Conservation (phyloP, 306 rosid genomes). For the Dryas alaskensis region DNA sequence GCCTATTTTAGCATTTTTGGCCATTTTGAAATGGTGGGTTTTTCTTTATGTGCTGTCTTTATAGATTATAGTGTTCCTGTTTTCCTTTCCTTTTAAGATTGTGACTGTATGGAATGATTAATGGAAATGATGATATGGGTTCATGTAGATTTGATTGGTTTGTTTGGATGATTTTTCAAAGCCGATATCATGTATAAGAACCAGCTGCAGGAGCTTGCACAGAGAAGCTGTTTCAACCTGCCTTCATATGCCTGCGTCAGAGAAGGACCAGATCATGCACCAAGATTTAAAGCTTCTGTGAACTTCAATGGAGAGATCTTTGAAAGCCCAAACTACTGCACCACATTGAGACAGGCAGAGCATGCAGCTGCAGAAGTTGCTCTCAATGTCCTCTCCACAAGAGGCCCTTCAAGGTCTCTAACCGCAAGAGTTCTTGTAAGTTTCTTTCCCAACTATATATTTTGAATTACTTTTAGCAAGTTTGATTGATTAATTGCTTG, state of each 20-base stretch:
- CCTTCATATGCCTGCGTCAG: slow-evolving; percentile 34
- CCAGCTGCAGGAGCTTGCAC: slow-evolving; percentile 37
- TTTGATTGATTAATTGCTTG: not conserved
- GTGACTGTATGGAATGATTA: not conserved
- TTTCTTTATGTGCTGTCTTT: not conserved
- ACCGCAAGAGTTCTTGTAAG: slow-evolving; percentile 38
- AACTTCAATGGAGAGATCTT: slow-evolving; percentile 38
- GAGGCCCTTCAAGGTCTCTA: slow-evolving; percentile 35
- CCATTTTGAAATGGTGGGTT: not conserved
- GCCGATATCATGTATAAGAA: slow-evolving; percentile 26
- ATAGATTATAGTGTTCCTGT: too few species aligned
- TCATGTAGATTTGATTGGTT: not conserved
- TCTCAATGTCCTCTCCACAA: slow-evolving; percentile 31
- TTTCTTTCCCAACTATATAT: not conserved
- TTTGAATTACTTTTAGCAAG: not conserved
- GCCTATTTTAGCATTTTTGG: not conserved
- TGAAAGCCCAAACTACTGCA: slow-evolving; percentile 24
- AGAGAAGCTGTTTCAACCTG: slow-evolving; percentile 40
- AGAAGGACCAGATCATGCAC: slow-evolving; percentile 36
- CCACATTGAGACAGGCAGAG: slow-evolving; percentile 34
- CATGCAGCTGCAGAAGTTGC: slow-evolving; percentile 37
- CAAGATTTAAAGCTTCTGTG: slow-evolving; percentile 36
- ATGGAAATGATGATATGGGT: not conserved
- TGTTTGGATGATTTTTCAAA: not conserved
- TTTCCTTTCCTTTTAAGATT: too few species aligned